These are phyloP conservation scores for Stephanodiscus triporus DNA, from an alignment of 108 stramenopile genomes.

Conservation along the genomic window DNA sequence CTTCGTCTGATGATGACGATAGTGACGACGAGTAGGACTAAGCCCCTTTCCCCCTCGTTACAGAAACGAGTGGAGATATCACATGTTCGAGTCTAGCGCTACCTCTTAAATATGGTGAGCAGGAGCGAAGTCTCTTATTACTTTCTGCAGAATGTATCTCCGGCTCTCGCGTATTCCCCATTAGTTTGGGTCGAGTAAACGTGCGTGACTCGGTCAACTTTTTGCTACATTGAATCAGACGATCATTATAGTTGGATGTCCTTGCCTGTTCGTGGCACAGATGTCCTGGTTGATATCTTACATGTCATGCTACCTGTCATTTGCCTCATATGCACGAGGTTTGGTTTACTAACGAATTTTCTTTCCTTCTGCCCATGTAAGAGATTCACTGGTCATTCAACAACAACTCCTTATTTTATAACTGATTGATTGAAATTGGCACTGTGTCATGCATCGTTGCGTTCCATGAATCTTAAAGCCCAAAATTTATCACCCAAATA, in stretches of 20 bases:
- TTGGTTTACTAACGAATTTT: neutral
- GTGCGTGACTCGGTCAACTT: conserved; percentile 53
- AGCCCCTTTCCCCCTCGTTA: neutral
- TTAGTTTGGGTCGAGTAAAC: conserved; percentile 22
- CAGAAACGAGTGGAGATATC: neutral
- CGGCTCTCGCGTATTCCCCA: conserved; percentile 48
- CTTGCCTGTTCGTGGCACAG: conserved; percentile 35
- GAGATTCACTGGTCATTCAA: neutral
- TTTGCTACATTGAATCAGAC: conserved; percentile 45
- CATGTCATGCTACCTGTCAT: conserved; percentile 5
- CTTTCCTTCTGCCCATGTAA: neutral
- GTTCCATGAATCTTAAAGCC: no score
- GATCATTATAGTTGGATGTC: conserved; percentile 57
- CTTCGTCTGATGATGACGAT: conserved; percentile 47
- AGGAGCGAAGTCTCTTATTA: neutral
- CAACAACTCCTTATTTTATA: neutral
- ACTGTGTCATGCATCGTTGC: no score
- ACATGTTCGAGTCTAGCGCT: neutral
- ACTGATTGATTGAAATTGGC: neutral
- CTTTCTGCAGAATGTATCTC: conserved; percentile 49
- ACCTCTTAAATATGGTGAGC: conserved; percentile 16
- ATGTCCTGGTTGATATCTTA: conserved; percentile 56
- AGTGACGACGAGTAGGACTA: conserved; percentile 40
- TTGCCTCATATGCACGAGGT: neutral
- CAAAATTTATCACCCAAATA: no score